These are phyloP conservation scores for Elsinoe australis DNA, from an alignment of 2,329 filamentous ascomycete species.

Conservation along the genomic window DNA sequence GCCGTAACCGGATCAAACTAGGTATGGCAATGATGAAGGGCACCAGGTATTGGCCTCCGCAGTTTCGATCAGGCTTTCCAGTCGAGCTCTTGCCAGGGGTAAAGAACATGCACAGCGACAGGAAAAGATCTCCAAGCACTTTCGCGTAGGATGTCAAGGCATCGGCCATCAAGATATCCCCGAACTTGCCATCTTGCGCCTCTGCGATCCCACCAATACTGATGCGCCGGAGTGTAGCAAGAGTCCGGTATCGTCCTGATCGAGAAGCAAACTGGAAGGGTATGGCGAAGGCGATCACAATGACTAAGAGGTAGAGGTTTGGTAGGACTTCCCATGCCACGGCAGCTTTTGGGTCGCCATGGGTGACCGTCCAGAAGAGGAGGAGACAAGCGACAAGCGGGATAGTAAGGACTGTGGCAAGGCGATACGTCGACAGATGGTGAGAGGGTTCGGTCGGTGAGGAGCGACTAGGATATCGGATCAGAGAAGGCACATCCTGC, in stretches of 20 bases:
- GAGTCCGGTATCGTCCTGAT: conserved; percentile 65
- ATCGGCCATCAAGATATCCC: conserved; percentile 87
- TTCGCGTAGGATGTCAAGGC: conserved; percentile 92
- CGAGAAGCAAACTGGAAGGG: conserved; percentile 63
- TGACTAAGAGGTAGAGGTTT: conserved; percentile 68
- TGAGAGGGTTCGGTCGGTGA: conserved; percentile 64
- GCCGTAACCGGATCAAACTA: conserved; percentile 76
- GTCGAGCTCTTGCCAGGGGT: conserved; percentile 64
- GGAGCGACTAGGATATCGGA: conserved; percentile 73
- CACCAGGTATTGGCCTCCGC: conserved; percentile 70
- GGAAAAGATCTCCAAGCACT: conserved; percentile 81
- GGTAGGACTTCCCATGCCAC: conserved; percentile 77
- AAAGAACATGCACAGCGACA: conserved; percentile 87
- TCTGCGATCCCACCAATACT: conserved; percentile 79
- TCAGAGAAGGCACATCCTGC: conserved; percentile 71
- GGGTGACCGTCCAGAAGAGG: conserved; percentile 77
- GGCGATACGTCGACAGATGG: conserved; percentile 75
- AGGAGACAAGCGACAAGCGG: conserved; percentile 65
- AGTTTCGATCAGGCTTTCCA: conserved; percentile 69
- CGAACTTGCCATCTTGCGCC: conserved; percentile 83
- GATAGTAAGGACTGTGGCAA: conserved; percentile 67
- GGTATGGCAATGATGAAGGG: conserved; percentile 79
- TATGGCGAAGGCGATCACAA: conserved; percentile 60
- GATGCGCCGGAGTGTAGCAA: conserved; percentile 68
- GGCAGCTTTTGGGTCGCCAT: conserved; percentile 60